A percentile compares a stretch with the other conserved stretches of the same genome.
Evolutionary conservation across 2,329 filamentous ascomycete species (phyloP).

Genomic region (Capronia epimyces): DNA sequence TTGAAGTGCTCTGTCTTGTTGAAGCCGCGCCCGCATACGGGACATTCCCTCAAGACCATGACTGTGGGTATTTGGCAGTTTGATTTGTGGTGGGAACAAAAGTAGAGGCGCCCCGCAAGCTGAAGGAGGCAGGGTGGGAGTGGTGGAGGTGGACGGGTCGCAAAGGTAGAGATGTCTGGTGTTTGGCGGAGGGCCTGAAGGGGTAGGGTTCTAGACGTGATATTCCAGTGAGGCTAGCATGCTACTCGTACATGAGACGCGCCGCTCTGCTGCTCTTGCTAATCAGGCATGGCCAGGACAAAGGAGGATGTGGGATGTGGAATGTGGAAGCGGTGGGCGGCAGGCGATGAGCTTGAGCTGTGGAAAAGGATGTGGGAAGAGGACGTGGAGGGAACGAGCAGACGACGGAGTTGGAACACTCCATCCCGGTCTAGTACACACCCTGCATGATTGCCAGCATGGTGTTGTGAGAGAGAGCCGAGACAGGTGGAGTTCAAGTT

Average conservation of each 20-base stretch:
- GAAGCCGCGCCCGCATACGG: constrained; percentile 50
- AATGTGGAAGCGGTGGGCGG: not conserved
- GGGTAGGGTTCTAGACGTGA: too few relatives aligned
- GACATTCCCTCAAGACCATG: constrained; percentile 43
- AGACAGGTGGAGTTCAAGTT: too few relatives aligned
- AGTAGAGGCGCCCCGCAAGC: constrained; percentile 1
- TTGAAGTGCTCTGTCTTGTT: constrained; percentile 54
- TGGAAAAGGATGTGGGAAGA: not conserved
- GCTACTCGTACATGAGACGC: too few relatives aligned
- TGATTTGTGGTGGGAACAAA: constrained; percentile 6
- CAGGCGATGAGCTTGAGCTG: not conserved
- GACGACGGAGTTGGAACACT: not conserved
- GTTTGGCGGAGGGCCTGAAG: not conserved
- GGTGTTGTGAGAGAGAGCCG: too few relatives aligned
- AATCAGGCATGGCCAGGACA: too few relatives aligned
- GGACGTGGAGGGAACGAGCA: not conserved
- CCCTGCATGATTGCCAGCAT: too few relatives aligned
- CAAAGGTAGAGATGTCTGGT: constrained; percentile 3
- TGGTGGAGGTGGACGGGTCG: constrained; percentile 14
- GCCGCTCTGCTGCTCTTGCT: too few relatives aligned
- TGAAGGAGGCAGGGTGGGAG: constrained; percentile 18
- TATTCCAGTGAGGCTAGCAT: too few relatives aligned
- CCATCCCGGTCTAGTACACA: not conserved
- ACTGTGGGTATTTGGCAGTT: constrained; percentile 9
- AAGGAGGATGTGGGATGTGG: too few relatives aligned